Evolutionary conservation across 2,329 filamentous ascomycete species (phyloP).

Genomic region (Juglanconis sp.): DNA sequence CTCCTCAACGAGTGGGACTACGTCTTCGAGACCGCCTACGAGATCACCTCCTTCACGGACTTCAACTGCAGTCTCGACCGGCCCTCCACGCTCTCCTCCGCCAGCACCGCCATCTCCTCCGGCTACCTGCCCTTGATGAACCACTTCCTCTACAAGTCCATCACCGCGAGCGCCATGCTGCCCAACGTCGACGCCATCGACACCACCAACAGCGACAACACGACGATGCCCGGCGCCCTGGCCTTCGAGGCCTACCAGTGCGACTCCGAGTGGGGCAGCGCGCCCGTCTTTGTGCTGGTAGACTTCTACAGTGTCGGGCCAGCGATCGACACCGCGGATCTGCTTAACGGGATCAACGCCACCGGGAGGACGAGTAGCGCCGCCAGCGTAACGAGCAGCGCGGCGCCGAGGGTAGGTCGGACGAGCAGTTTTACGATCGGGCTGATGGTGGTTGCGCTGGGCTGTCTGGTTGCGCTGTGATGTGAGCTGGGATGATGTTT

Average conservation of each 20-base stretch:
- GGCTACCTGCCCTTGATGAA: conserved; percentile 72
- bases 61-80: conserved; percentile 73
- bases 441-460: conserved; percentile 41
- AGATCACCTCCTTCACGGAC: conserved; percentile 57
- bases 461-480: conserved; percentile 36
- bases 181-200: conserved; percentile 59
- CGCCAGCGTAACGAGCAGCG: conserved; percentile 17
- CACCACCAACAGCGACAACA: conserved; percentile 63
- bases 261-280: conserved; percentile 53
- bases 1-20: conserved; percentile 62
- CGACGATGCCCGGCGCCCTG: conserved; percentile 48
- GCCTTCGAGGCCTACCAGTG: conserved; percentile 55
- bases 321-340: conserved; percentile 66
- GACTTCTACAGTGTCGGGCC: conserved; percentile 77
- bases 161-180: conserved; percentile 53
- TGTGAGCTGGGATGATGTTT: background rate
- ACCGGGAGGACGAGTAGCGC: conserved; percentile 21
- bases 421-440: conserved; percentile 26
- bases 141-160: conserved; percentile 68
- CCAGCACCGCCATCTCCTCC: conserved; percentile 50
- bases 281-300: conserved; percentile 72
- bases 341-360: conserved; percentile 54
- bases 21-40: conserved; percentile 71
- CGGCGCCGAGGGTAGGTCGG: conserved; percentile 8
- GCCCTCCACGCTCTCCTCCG: conserved; percentile 49